phyloP scores from a whole-genome alignment of 2,329 filamentous ascomycete genomes.

The Fusarium anguioides region DNA sequence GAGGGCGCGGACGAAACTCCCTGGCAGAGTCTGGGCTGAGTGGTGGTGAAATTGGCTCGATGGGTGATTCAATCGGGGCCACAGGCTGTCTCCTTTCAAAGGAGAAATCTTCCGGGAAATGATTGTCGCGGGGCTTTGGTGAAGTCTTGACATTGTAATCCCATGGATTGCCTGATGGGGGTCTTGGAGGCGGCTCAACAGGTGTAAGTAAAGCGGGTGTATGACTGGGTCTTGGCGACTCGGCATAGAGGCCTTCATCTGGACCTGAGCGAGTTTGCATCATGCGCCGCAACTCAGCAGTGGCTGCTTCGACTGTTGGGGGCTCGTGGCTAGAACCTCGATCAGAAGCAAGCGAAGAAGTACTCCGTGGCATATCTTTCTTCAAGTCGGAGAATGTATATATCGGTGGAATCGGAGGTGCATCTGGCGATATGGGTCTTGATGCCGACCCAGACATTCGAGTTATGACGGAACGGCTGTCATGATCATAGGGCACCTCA shows the following conservation, averaged over 20 bases:
- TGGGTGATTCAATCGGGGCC: conserved; percentile 34
- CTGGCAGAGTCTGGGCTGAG: conserved; percentile 36
- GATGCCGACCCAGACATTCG: conserved; percentile 43
- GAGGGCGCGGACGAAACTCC: conserved; percentile 32
- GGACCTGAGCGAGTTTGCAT: conserved; percentile 45
- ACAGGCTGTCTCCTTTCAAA: conserved; percentile 44
- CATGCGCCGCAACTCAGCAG: conserved; percentile 45
- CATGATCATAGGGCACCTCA: conserved; percentile 48
- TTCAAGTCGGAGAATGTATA: conserved; percentile 32
- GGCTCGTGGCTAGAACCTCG: conserved; percentile 26
- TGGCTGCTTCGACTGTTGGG: conserved; percentile 46
- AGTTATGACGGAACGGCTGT: conserved; percentile 45
- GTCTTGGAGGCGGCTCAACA: conserved; percentile 46
- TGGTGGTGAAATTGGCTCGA: conserved; percentile 40
- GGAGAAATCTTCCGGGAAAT: conserved; percentile 37
- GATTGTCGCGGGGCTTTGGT: conserved; percentile 35
- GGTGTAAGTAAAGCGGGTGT: conserved; percentile 30
- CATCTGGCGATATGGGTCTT: conserved; percentile 44
- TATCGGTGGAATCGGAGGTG: conserved; percentile 40
- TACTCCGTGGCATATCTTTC: conserved; percentile 16
- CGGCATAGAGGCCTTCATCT: conserved; percentile 40
- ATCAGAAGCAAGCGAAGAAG: conserved; percentile 24
- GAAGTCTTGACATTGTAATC: conserved; percentile 45
- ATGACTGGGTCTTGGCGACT: conserved; percentile 17
- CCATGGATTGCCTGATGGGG: conserved; percentile 58